Evolutionary conservation across 345 rosid species (phyloP), one percentile per base, ranked within the genome.

Genomic region (Abelmoschus esculentus): DNA sequence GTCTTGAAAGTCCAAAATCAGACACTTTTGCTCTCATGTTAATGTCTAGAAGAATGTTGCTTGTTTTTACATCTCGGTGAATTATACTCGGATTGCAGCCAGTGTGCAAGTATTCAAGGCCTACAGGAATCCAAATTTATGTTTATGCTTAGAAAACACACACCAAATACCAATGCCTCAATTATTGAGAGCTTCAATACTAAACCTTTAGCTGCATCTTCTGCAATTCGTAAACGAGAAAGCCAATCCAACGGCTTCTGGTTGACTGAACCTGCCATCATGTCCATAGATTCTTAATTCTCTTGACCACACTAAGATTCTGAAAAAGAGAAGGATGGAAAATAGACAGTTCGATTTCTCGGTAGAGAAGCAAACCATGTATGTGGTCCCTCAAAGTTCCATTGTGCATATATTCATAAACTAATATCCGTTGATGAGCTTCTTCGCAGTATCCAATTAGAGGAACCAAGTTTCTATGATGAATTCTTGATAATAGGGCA

Each of bases 1-100:
- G 98, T 69, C 88, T 89, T 9, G 99, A 96, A 74, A 96, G 99
- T 63, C 98, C 99, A 66, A 96, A 96, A 84, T 92, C 99, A 0
- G 99, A 92, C 10, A 96, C 92, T 83, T 96, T 92, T 14, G 97
- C 98, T 76, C 93, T 90, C 99, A 96, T 92, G 70, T 89, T 86
- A 69, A 84, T 78, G 82, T 96, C 98, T 15, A 96, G 76, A 59
- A 96, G 96, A 70, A 96, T 96, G 76, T 92, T 96, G 81, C 93
- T 96, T 32, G 98, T 84, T 78, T 96, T 96, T 34, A 92, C 98
- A 75, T 96, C 99, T 68, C 98, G 82, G 69, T 96, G 99, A 75
- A 96, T 92, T 77, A 96, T 96, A 67, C 96, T 79, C 1, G 99
- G 99, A 71, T 75, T 90, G 86, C 99, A 92, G 56, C 99, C 99